Percentiles rank a stretch among this genome's conserved stretches.
Evolutionary conservation across 345 rosid genomes (phyloP).

Genomic region (Hevea brasiliensis): DNA sequence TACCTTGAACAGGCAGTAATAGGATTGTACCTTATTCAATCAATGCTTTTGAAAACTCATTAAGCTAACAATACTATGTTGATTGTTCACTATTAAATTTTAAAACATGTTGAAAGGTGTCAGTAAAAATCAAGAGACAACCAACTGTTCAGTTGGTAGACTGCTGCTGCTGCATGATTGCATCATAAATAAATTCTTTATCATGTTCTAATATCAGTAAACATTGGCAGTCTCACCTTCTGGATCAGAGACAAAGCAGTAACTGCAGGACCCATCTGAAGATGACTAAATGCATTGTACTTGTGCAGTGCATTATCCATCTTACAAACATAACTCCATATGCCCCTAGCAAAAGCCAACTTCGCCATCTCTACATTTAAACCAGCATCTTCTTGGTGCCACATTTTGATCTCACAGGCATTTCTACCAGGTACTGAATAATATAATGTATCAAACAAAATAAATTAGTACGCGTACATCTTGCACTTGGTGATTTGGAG

Average conservation of each 20-base stretch:
- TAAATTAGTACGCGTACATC: too few species aligned
- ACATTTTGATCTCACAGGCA: conserved; percentile 83
- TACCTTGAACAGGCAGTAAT: too few species aligned
- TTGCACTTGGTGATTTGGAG: neutral
- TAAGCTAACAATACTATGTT: neutral
- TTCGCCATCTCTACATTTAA: conserved; percentile 85
- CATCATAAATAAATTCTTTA: neutral
- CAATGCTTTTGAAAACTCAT: neutral
- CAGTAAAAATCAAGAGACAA: too few species aligned
- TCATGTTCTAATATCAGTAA: neutral
- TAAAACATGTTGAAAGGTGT: too few species aligned
- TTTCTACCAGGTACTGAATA: conserved; percentile 72
- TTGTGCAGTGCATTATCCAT: conserved; percentile 80
- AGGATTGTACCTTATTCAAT: too few species aligned
- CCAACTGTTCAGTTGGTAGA: too few species aligned
- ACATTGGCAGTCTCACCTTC: conserved; percentile 47
- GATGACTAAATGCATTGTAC: conserved; percentile 35
- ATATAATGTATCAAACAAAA: conserved; percentile 5
- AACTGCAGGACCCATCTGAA: conserved; percentile 35
- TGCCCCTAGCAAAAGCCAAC: conserved; percentile 85
- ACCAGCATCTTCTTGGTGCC: conserved; percentile 94
- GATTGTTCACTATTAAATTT: neutral
- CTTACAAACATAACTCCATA: conserved; percentile 89
- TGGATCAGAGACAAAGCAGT: conserved; percentile 55
- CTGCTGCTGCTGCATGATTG: neutral